These are phyloP conservation scores for Phlebopus sp. DNA, from an alignment of 1,284 basidiomycete species.

Conservation along the genomic window DNA sequence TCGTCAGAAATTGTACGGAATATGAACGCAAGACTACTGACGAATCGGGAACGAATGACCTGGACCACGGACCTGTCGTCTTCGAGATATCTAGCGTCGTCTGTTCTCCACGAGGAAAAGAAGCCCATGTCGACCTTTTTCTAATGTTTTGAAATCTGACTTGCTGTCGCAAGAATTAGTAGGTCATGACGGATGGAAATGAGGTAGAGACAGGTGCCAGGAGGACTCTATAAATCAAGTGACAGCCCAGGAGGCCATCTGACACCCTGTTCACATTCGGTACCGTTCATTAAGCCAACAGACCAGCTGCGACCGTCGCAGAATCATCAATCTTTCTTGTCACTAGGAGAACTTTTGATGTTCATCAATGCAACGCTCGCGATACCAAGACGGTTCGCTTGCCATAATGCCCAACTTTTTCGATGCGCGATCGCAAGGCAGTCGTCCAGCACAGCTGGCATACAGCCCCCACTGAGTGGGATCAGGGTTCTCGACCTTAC, in stretches of 20 bases:
- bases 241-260: conserved; percentile 19
- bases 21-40: conserved; percentile 40
- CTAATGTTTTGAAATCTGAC: conserved; percentile 1
- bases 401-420: neutral
- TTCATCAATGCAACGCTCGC: neutral
- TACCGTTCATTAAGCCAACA: conserved; percentile 9
- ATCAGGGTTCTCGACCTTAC: conserved; percentile 85
- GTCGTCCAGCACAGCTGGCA: conserved; percentile 39
- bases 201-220: conserved; percentile 24
- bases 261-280: conserved; percentile 26
- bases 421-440: conserved; percentile 8
- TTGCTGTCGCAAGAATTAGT: conserved; percentile 2
- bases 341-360: conserved; percentile 7
- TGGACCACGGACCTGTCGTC: conserved; percentile 52
- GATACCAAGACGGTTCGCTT: neutral
- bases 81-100: conserved; percentile 35
- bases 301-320: neutral
- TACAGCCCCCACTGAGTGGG: conserved; percentile 76
- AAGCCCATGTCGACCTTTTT: conserved; percentile 45
- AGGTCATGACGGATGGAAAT: conserved; percentile 14
- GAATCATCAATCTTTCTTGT: neutral
- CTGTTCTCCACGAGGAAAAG: conserved; percentile 50
- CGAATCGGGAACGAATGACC: conserved; percentile 72
- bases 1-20: conserved; percentile 10
- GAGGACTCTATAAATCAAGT: conserved; percentile 9